Evolutionary conservation across 1,139 yeast genomes (phyloP).

Genomic region (Pichia terricola): DNA sequence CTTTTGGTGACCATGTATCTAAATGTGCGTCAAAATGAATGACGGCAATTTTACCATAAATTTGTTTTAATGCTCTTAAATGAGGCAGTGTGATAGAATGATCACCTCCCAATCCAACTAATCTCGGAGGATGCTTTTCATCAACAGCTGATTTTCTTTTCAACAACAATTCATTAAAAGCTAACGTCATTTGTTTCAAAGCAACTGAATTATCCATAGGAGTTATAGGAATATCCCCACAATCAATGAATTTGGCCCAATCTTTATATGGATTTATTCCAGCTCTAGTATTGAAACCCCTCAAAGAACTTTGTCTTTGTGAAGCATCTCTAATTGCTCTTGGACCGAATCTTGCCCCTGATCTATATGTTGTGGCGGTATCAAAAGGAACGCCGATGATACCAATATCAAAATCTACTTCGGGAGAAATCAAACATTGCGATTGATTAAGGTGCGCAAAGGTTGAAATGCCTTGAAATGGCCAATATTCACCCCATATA

Average conservation of each 20-base stretch:
- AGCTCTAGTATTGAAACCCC: constrained; percentile 66
- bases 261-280: constrained; percentile 51
- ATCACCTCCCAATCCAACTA: constrained; percentile 69
- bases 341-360: constrained; percentile 79
- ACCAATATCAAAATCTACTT: constrained; percentile 49
- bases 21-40: constrained; percentile 75
- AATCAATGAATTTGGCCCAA: constrained; percentile 65
- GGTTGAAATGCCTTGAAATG: constrained; percentile 60
- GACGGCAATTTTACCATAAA: constrained; percentile 57
- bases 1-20: constrained; percentile 71
- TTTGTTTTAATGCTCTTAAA: constrained; percentile 47
- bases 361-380: constrained; percentile 63
- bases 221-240: constrained; percentile 75
- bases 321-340: constrained; percentile 65
- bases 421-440: constrained; percentile 44
- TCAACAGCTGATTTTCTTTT: constrained; percentile 21
- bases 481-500: constrained; percentile 59
- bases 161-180: constrained; percentile 47
- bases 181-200: constrained; percentile 60
- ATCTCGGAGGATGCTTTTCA: constrained; percentile 39
- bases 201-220: constrained; percentile 71
- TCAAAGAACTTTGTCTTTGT: constrained; percentile 54
- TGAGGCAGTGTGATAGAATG: constrained; percentile 68
- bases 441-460: constrained; percentile 63
- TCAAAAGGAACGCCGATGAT: constrained; percentile 72